Evolutionary conservation across 2,329 filamentous ascomycete species (phyloP).

Genomic region (Cytospora leucostoma): DNA sequence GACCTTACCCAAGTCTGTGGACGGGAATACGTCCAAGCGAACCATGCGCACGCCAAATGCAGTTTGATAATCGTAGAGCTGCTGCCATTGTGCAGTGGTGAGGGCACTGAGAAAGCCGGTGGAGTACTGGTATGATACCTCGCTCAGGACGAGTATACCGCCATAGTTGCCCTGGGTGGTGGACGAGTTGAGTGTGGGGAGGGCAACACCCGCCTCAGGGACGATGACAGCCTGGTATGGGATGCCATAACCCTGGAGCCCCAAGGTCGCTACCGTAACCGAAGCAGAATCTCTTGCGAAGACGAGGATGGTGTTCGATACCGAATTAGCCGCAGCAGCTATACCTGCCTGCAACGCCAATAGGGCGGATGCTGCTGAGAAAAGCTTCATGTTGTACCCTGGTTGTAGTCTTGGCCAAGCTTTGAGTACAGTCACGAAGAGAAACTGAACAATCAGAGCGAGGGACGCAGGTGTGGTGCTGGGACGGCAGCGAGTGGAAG

Average conservation of each 20-base stretch:
- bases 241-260: slow-evolving; percentile 62
- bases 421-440: not conserved
- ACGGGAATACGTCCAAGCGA: slow-evolving; percentile 59
- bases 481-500: slow-evolving; percentile 10
- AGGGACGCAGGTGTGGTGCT: slow-evolving; percentile 1
- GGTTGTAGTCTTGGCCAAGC: not conserved
- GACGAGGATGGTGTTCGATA: slow-evolving; percentile 54
- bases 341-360: slow-evolving; percentile 25
- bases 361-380: slow-evolving; percentile 22
- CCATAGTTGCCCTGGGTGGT: slow-evolving; percentile 56
- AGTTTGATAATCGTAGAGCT: slow-evolving; percentile 58
- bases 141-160: slow-evolving; percentile 56
- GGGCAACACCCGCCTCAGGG: slow-evolving; percentile 50
- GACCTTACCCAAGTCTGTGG: slow-evolving; percentile 48
- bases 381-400: slow-evolving; percentile 24
- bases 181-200: slow-evolving; percentile 55
- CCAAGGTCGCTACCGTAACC: slow-evolving; percentile 51
- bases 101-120: slow-evolving; percentile 53
- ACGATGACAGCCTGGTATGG: slow-evolving; percentile 57
- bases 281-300: slow-evolving; percentile 54
- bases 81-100: slow-evolving; percentile 56
- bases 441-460: not conserved
- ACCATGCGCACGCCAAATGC: slow-evolving; percentile 62
- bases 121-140: slow-evolving; percentile 57
- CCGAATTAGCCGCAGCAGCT: slow-evolving; percentile 30